These are phyloP conservation scores for Epichloe coenophiala DNA, from an alignment of 2,329 filamentous ascomycete species.

Conservation along the genomic window DNA sequence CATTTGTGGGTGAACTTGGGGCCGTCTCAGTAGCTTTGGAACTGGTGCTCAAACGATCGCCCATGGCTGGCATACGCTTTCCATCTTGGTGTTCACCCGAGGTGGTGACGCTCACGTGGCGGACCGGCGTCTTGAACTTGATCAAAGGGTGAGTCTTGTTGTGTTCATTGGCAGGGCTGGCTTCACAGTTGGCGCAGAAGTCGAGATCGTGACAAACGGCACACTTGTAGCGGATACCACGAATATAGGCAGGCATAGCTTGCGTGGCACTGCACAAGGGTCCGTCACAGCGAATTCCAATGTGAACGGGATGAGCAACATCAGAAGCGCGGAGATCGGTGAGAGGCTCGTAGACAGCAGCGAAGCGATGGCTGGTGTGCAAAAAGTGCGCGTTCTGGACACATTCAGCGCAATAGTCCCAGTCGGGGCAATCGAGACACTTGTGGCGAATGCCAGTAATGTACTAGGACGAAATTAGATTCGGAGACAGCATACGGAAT, in stretches of 20 bases:
- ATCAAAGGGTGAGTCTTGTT: slow-evolving; percentile 95
- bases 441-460: slow-evolving; percentile 89
- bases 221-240: slow-evolving; percentile 89
- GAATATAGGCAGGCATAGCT: slow-evolving; percentile 56
- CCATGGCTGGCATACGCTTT: slow-evolving; percentile 52
- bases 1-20: slow-evolving; percentile 31
- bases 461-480: slow-evolving; percentile 24
- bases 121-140: slow-evolving; percentile 90
- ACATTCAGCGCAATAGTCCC: slow-evolving; percentile 84
- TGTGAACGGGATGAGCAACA: slow-evolving; percentile 40
- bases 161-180: slow-evolving; percentile 69
- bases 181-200: slow-evolving; percentile 91
- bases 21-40: slow-evolving; percentile 35
- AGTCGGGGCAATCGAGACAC: slow-evolving; percentile 92
- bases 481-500: not conserved
- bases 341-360: slow-evolving; percentile 68
- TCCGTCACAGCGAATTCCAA: slow-evolving; percentile 88
- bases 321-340: slow-evolving; percentile 10
- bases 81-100: slow-evolving; percentile 62
- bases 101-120: slow-evolving; percentile 76
- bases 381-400: slow-evolving; percentile 49
- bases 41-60: slow-evolving; percentile 39
- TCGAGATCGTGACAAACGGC: slow-evolving; percentile 90
- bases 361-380: slow-evolving; percentile 80
- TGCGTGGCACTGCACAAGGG: slow-evolving; percentile 58